Percentiles rank a stretch among this genome's conserved stretches.
Evolutionary conservation across 2,329 filamentous ascomycete species (phyloP).

Genomic region (Colletotrichum plurivorum): DNA sequence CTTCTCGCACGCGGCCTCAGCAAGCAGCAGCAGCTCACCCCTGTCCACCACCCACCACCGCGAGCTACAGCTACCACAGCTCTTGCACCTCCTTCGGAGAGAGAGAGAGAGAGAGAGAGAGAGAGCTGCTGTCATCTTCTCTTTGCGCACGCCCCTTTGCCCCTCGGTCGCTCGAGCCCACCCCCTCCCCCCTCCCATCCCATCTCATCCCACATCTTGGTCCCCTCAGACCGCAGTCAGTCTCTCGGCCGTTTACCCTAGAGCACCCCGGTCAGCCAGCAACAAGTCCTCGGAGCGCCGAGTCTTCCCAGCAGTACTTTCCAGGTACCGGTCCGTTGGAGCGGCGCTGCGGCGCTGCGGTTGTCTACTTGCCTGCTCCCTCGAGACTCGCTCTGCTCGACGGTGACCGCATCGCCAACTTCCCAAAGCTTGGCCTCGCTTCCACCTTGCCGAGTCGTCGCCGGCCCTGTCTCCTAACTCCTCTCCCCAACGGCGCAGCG

Average conservation of each 20-base stretch:
- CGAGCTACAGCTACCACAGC: background rate
- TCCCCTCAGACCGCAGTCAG: conserved; percentile 15
- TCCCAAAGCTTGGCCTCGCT: conserved; percentile 16
- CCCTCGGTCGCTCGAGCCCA: conserved; percentile 16
- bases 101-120: background rate
- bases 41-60: conserved; percentile 3
- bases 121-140: conserved; percentile 23
- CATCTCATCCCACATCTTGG: conserved; percentile 36
- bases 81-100: conserved; percentile 3
- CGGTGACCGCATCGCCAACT: background rate
- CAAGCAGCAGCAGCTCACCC: conserved; percentile 23
- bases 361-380: background rate
- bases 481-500: background rate
- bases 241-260: conserved; percentile 9
- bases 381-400: background rate
- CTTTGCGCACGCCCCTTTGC: conserved; percentile 27
- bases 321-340: conserved; percentile 37
- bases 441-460: conserved; percentile 20
- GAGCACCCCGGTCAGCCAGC: conserved; percentile 24
- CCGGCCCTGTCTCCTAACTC: background rate
- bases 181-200: conserved; percentile 24
- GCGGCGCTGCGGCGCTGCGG: conserved; percentile 28
- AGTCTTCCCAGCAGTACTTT: conserved; percentile 24
- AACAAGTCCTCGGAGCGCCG: conserved; percentile 28
- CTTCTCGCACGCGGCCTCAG: conserved; percentile 22